Conservation (phyloP, 805 yeast species). For the Candida caryicola region DNA sequence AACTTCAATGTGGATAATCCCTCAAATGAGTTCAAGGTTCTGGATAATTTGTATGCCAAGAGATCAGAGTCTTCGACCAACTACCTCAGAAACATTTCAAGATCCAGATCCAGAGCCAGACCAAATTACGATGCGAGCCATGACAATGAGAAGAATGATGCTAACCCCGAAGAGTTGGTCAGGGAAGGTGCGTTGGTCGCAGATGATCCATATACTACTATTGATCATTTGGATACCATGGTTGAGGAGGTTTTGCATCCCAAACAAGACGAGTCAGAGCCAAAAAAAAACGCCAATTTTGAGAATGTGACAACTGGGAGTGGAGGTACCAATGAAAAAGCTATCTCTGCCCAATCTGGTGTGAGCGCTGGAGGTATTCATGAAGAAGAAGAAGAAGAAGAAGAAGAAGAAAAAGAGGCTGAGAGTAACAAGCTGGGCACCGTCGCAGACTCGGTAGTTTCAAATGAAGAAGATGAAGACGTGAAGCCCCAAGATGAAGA, state of each 20-base stretch:
- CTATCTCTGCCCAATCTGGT: too few relatives aligned
- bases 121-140: conserved; percentile 21
- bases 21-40: conserved; percentile 9
- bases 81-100: conserved; percentile 63
- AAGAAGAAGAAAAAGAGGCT: not conserved
- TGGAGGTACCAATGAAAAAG: conserved; percentile 13
- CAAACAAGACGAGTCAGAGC: not conserved
- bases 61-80: conserved; percentile 45
- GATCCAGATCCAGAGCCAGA: conserved; percentile 56
- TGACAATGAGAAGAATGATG: conserved; percentile 28
- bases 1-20: conserved; percentile 42
- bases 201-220: conserved; percentile 49
- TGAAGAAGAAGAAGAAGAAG: not conserved
- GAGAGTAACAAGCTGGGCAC: not conserved
- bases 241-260: conserved; percentile 44
- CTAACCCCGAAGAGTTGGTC: conserved; percentile 41
- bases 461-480: conserved; percentile 5
- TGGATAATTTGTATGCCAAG: conserved; percentile 25
- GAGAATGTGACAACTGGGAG: conserved; percentile 18
- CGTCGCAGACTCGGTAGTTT: not conserved
- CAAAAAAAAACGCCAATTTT: conserved; percentile 13
- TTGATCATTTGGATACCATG: conserved; percentile 49
- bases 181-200: conserved; percentile 56
- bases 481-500: not conserved
- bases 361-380: too few relatives aligned